Conservation (phyloP, 2,329 filamentous ascomycete genomes). For the Talaromyces sp. region DNA sequence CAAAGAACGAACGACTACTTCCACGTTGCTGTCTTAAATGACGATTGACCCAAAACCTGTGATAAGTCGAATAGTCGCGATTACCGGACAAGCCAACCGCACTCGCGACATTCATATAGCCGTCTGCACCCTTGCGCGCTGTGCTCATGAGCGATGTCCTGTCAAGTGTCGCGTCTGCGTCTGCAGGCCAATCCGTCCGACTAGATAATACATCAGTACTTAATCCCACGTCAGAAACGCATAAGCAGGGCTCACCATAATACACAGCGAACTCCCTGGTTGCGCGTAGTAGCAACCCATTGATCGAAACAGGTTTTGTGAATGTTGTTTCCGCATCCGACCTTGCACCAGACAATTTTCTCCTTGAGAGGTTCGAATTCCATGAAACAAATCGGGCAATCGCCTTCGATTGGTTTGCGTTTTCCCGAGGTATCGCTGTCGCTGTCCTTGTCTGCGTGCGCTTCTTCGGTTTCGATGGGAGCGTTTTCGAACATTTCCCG, state of each 20-base stretch:
- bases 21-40: not conserved
- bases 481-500: constrained; percentile 54
- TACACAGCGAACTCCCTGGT: constrained; percentile 39
- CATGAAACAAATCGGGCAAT: constrained; percentile 63
- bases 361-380: constrained; percentile 49
- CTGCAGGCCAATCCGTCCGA: constrained; percentile 41
- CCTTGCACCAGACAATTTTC: constrained; percentile 57
- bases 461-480: constrained; percentile 49
- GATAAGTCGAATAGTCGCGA: constrained; percentile 43
- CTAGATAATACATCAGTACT: constrained; percentile 23
- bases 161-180: constrained; percentile 27
- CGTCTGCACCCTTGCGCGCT: constrained; percentile 32
- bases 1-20: not conserved
- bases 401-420: constrained; percentile 58
- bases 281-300: constrained; percentile 45
- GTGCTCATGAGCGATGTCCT: constrained; percentile 30
- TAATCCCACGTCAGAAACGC: not conserved
- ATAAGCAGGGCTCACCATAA: constrained; percentile 39
- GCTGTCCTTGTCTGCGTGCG: constrained; percentile 33
- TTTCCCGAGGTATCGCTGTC: constrained; percentile 41
- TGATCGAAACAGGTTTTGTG: constrained; percentile 56
- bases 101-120: constrained; percentile 46
- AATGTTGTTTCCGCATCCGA: constrained; percentile 62
- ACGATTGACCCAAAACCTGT: constrained; percentile 36
- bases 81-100: constrained; percentile 40